phyloP scores from a whole-genome alignment of 129 eudicot species.

The Artemisia tridentata region DNA sequence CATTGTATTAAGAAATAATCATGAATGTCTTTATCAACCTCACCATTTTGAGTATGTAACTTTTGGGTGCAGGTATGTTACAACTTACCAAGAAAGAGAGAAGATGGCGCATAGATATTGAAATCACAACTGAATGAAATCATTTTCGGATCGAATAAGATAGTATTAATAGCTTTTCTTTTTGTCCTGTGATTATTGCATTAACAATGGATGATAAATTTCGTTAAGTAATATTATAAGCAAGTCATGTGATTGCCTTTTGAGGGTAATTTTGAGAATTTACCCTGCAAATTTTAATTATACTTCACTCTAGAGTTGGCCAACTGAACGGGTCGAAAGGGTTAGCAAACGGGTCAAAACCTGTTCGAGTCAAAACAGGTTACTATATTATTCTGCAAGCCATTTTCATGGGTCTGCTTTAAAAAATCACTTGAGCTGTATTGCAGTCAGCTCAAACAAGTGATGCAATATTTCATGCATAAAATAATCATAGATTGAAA shows the following conservation, averaged over 20 bases:
- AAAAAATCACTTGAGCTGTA: too few relatives aligned
- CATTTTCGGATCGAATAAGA: not conserved
- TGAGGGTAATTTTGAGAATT: not conserved
- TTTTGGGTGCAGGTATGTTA: conserved; percentile 43
- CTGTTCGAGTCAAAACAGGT: too few relatives aligned
- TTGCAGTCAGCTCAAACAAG: too few relatives aligned
- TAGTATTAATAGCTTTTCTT: not conserved
- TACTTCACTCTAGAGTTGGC: too few relatives aligned
- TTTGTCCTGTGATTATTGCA: not conserved
- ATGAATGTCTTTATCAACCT: too few relatives aligned
- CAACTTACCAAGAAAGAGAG: conserved; percentile 62
- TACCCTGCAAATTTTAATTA: not conserved
- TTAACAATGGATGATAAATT: not conserved
- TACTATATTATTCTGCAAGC: too few relatives aligned
- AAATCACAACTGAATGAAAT: conserved; percentile 18
- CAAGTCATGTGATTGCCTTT: not conserved
- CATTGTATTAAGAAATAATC: too few relatives aligned
- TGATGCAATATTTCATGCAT: too few relatives aligned
- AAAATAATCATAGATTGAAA: too few relatives aligned
- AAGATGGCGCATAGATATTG: conserved; percentile 66
- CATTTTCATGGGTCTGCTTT: too few relatives aligned
- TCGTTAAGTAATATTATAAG: not conserved
- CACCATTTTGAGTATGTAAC: not conserved
- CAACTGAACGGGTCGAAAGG: too few relatives aligned
- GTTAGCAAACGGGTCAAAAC: too few relatives aligned